These are phyloP conservation scores for Lonicera japonica DNA, from an alignment of 129 eudicot species.

Conservation along the genomic window DNA sequence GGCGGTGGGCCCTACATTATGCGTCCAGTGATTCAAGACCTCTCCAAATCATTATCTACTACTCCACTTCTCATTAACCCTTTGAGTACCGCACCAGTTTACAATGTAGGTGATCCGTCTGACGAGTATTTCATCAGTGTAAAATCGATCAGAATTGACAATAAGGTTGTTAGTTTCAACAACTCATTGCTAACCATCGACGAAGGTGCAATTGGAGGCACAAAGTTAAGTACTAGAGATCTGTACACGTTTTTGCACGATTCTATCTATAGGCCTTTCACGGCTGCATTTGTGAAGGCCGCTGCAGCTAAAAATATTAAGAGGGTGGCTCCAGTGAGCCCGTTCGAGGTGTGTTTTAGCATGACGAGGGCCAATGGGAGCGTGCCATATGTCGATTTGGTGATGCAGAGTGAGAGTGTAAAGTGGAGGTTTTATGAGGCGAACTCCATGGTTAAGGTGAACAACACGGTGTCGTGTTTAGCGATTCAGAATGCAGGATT, in stretches of 20 bases:
- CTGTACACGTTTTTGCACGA: conserved; percentile 21
- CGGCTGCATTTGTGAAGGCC: conserved; percentile 18
- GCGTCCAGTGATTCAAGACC: conserved; percentile 17
- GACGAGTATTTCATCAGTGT: conserved; percentile 33
- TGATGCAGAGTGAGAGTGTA: background rate
- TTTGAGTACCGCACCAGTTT: conserved; percentile 7
- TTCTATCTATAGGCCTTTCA: conserved; percentile 22
- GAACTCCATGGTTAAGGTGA: conserved; percentile 1
- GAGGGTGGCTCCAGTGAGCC: conserved; percentile 25
- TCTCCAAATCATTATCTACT: conserved; percentile 17
- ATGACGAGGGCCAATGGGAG: conserved; percentile 5
- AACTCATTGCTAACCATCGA: conserved; percentile 23
- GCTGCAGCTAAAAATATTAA: conserved; percentile 8
- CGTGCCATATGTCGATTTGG: conserved; percentile 6
- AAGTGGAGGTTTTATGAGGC: conserved; percentile 8
- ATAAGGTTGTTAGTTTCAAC: conserved; percentile 11
- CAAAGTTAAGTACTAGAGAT: conserved; percentile 26
- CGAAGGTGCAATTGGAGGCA: conserved; percentile 33
- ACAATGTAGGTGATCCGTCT: conserved; percentile 10
- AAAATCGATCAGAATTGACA: conserved; percentile 23
- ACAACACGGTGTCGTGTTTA: background rate
- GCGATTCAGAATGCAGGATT: too few relatives aligned
- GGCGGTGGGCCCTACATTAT: conserved; percentile 37
- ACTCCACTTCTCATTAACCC: conserved; percentile 48
- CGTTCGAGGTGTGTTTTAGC: conserved; percentile 34